phyloP scores from a whole-genome alignment of 805 yeast species.

The Danielia oregonensis region DNA sequence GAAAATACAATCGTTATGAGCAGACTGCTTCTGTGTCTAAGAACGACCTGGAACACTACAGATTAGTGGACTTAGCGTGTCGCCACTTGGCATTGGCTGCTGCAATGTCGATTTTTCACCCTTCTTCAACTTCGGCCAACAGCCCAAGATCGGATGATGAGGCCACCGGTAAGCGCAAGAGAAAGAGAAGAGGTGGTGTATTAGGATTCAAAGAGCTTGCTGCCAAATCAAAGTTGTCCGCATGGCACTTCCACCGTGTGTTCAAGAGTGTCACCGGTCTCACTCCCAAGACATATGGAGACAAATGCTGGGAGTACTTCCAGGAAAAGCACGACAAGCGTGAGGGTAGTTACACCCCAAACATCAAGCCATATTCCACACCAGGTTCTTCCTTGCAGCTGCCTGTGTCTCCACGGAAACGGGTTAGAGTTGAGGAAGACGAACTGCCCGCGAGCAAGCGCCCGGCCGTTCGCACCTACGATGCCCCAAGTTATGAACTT shows the following conservation, averaged over 20 bases:
- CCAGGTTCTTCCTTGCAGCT: background rate
- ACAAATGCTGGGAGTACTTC: conserved; percentile 66
- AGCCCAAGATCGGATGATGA: conserved; percentile 19
- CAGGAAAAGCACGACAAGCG: conserved; percentile 19
- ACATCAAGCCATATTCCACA: background rate
- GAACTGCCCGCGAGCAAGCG: conserved; percentile 1
- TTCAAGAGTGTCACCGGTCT: conserved; percentile 82
- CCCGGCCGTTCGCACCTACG: too few relatives aligned
- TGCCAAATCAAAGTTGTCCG: conserved; percentile 73
- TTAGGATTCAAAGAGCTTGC: conserved; percentile 85
- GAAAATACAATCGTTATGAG: conserved; percentile 3
- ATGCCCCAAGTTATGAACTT: background rate
- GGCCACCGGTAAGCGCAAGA: conserved; percentile 28
- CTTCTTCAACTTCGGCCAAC: conserved; percentile 15
- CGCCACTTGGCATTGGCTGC: conserved; percentile 83
- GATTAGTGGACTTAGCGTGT: conserved; percentile 73
- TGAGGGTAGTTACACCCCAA: background rate
- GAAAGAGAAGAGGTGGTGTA: conserved; percentile 72
- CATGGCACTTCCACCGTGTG: conserved; percentile 93
- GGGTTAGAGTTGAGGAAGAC: conserved; percentile 10
- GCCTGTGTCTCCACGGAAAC: conserved; percentile 10
- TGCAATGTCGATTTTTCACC: conserved; percentile 39
- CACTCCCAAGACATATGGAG: conserved; percentile 88
- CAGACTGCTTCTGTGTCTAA: conserved; percentile 36
- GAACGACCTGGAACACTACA: conserved; percentile 65